Evolutionary conservation across 768 basidiomycete genomes (phyloP), one percentile per base, ranked within the genome.

Genomic region (Ramaria sp.): DNA sequence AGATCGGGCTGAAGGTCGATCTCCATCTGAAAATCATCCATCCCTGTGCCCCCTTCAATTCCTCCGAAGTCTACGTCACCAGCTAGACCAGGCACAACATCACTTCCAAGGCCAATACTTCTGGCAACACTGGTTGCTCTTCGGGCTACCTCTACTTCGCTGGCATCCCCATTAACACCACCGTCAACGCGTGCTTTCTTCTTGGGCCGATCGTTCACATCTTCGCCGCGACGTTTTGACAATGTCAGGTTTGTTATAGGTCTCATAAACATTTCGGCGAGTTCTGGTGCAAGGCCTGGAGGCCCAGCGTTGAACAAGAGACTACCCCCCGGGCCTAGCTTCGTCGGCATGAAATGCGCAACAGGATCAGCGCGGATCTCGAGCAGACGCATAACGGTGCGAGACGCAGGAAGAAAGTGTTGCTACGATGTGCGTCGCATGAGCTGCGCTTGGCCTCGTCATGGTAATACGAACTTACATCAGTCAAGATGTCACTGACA

Each of bases 361-460:
- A 88, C 69, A 22, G 92, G 93, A 64, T 96, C 88, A 10, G 86
- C 81, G 27, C 88, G 81, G 62, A 96, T 89, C 64, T 90, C 84
- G 54, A 90, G 76, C 17, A 97, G 78, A 31, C 88, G 84, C 82
- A 94, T 85, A 54, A 94, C 81, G 47, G 89, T 74, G 1, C 88
- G 73, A 2, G 93, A 93, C 17, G 85, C 79, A 6, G 93, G 92
- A 31, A 98, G 82, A 69, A 83, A 94, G 49, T 83, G 83, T 51
- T 93, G 90, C 60, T 57, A 49, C 12, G 15, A 30, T 70, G 63
- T 27, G 38, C 22, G 20, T 10, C 49, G 34, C 45, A 31, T 48
- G 57, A 46, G 38, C 59, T 12, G 33, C 20, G 41, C 12, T 54
- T 24, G 31, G 2, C 4, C 22, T 31, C 13, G 20, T 20, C 10